These are phyloP conservation scores for Escovopsis sp. DNA, from an alignment of 2,329 filamentous ascomycete species.

Conservation along the genomic window DNA sequence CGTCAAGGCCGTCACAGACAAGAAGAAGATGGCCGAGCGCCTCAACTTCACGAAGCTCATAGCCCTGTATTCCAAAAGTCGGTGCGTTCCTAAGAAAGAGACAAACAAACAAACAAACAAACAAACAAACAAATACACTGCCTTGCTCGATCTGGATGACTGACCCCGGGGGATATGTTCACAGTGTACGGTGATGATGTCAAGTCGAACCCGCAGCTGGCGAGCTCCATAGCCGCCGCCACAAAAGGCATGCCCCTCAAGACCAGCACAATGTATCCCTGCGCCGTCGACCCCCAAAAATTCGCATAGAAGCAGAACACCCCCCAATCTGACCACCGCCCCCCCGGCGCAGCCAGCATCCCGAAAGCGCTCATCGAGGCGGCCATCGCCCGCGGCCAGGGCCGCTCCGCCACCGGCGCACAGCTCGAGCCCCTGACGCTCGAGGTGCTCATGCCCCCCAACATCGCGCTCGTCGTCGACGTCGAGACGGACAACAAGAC, in stretches of 20 bases:
- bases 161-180: background rate
- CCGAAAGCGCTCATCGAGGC: conserved; percentile 74
- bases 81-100: conserved; percentile 9
- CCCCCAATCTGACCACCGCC: too few relatives aligned
- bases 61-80: conserved; percentile 59
- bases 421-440: conserved; percentile 64
- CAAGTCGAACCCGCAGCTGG: conserved; percentile 60
- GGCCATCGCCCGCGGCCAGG: conserved; percentile 79
- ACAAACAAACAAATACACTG: background rate
- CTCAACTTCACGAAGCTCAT: conserved; percentile 57
- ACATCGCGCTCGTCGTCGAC: conserved; percentile 69
- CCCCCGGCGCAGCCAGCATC: conserved; percentile 41
- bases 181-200: conserved; percentile 63
- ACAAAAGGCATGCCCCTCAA: conserved; percentile 48
- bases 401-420: conserved; percentile 58
- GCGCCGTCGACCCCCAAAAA: too few relatives aligned
- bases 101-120: too few relatives aligned
- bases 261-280: too few relatives aligned
- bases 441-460: conserved; percentile 66
- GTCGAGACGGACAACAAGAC: conserved; percentile 71
- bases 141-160: background rate
- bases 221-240: conserved; percentile 55
- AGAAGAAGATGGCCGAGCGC: conserved; percentile 59
- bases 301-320: too few relatives aligned
- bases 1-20: conserved; percentile 79